Conservation (phyloP, 2,329 filamentous ascomycete species). For the Diaporthe caulivora region DNA sequence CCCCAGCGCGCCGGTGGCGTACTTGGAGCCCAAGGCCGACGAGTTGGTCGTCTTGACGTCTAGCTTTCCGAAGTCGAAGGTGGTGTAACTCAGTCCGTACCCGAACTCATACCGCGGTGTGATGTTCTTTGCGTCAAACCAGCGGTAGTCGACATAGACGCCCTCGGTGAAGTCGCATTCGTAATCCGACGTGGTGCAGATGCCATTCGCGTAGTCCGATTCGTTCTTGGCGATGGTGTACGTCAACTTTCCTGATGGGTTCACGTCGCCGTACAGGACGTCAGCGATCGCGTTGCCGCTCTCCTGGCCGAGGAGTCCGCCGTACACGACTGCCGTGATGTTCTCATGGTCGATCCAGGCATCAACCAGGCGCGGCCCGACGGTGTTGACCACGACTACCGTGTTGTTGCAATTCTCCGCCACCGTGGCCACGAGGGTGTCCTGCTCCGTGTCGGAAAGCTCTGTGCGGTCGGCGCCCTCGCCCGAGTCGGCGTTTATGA, state of each 20-base stretch:
- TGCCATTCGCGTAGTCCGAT: constrained; percentile 63
- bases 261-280: constrained; percentile 70
- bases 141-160: constrained; percentile 65
- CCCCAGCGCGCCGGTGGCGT: neutral
- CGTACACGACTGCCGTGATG: constrained; percentile 71
- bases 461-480: constrained; percentile 54
- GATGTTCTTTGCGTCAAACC: constrained; percentile 64
- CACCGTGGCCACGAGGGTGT: constrained; percentile 70
- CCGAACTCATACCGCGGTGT: constrained; percentile 68
- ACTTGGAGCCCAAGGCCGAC: neutral
- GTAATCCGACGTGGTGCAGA: constrained; percentile 36
- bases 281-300: constrained; percentile 71
- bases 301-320: constrained; percentile 71
- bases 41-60: neutral
- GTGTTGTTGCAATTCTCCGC: constrained; percentile 75
- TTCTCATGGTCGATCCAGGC: constrained; percentile 69
- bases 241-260: constrained; percentile 68
- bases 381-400: constrained; percentile 74
- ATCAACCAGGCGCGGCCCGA: constrained; percentile 70
- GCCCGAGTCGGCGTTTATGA: constrained; percentile 74
- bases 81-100: constrained; percentile 53
- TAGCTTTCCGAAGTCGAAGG: neutral
- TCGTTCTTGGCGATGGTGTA: constrained; percentile 68
- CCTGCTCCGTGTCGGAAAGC: constrained; percentile 47
- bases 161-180: constrained; percentile 36